These are phyloP conservation scores for Ammopiptanthus mongolicus DNA, from an alignment of 306 rosid species.

Conservation along the genomic window DNA sequence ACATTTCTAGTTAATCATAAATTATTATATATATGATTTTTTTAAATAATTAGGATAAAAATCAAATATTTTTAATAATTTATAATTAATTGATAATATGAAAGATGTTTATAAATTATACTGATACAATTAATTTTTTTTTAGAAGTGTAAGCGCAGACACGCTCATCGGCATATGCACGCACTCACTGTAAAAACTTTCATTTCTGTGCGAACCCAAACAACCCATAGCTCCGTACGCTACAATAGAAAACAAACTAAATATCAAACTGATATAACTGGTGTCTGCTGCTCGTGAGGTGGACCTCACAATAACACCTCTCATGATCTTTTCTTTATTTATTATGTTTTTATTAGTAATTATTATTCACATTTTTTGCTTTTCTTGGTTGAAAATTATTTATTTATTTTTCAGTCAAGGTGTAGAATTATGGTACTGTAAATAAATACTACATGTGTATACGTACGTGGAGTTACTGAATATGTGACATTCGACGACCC, in stretches of 20 bases:
- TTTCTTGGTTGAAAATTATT: background rate
- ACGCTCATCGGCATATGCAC: background rate
- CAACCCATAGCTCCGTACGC: conserved; percentile 37
- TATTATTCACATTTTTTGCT: background rate
- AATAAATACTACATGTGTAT: background rate
- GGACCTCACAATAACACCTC: conserved; percentile 30
- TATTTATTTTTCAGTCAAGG: background rate
- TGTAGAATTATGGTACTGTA: background rate
- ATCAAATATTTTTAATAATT: no score
- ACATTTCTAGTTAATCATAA: no score
- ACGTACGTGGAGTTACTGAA: background rate
- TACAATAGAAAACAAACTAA: conserved; percentile 42
- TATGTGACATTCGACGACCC: conserved; percentile 13
- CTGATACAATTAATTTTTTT: no score
- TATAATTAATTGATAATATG: no score
- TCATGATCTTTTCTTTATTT: background rate
- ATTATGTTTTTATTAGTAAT: background rate
- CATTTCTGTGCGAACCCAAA: conserved; percentile 19
- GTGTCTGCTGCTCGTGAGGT: conserved; percentile 33
- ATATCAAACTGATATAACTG: conserved; percentile 37
- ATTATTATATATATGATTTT: no score
- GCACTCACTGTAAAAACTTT: conserved; percentile 14
- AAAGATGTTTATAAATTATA: no score
- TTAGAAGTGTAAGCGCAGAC: no score
- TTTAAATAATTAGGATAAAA: no score